Evolutionary conservation across 768 basidiomycete genomes (phyloP).

Genomic region (Lactarius evosmus): DNA sequence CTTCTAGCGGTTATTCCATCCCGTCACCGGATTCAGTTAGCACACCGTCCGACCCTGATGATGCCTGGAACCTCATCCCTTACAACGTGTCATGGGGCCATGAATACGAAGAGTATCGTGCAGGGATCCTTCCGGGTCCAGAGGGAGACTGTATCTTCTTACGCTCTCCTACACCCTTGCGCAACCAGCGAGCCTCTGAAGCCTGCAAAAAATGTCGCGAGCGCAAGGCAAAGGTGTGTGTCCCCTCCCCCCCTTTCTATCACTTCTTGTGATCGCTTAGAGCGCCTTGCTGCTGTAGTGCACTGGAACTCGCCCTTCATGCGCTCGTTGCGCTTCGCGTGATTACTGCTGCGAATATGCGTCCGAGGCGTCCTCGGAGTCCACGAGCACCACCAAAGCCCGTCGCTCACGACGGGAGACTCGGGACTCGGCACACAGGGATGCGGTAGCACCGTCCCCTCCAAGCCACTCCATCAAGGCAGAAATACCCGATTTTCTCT

Average conservation of each 20-base stretch:
- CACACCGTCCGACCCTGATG: constrained; percentile 28
- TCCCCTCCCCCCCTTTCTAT: not conserved
- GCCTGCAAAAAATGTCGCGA: constrained; percentile 41
- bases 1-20: constrained; percentile 25
- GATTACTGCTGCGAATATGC: constrained; percentile 38
- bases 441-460: not conserved
- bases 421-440: not conserved
- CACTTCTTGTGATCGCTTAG: constrained; percentile 7
- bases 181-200: constrained; percentile 37
- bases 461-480: constrained; percentile 14
- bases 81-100: constrained; percentile 42
- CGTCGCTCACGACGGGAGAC: constrained; percentile 23
- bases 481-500: constrained; percentile 18
- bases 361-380: constrained; percentile 27
- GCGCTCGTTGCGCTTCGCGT: constrained; percentile 37
- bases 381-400: constrained; percentile 16
- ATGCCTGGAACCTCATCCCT: constrained; percentile 40
- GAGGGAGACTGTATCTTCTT: constrained; percentile 40
- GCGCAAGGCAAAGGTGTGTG: constrained; percentile 41
- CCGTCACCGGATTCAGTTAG: constrained; percentile 19
- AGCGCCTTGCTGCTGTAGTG: constrained; percentile 31
- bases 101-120: constrained; percentile 35
- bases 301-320: constrained; percentile 38
- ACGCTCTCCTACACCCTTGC: constrained; percentile 40
- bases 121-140: constrained; percentile 39